These are phyloP conservation scores for Schwanniomyces occidentalis DNA, from an alignment of 805 yeast genomes.

Conservation along the genomic window DNA sequence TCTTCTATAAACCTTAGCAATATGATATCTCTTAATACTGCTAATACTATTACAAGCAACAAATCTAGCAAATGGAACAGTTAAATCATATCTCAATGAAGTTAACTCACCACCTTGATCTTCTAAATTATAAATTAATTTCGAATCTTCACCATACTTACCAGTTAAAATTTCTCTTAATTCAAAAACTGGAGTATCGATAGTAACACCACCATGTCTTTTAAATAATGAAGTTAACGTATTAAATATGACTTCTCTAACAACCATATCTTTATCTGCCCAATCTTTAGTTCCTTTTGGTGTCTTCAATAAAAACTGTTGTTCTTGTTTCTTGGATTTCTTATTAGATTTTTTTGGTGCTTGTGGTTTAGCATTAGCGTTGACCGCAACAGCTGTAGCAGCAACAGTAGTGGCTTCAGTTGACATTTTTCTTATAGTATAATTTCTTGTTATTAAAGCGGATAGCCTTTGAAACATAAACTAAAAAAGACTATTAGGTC, in stretches of 20 bases:
- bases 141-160: conserved; percentile 98
- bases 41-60: conserved; percentile 95
- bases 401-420: conserved; percentile 11
- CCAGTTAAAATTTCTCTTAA: conserved; percentile 93
- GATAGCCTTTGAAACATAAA: conserved; percentile 16
- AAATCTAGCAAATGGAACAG: conserved; percentile 97
- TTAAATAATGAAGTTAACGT: conserved; percentile 76
- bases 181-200: conserved; percentile 98
- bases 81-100: conserved; percentile 91
- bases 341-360: conserved; percentile 19
- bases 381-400: conserved; percentile 5
- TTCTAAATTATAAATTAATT: conserved; percentile 90
- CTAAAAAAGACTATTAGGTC: conserved; percentile 3
- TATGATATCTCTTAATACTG: conserved; percentile 89
- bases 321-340: conserved; percentile 45
- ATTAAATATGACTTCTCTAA: conserved; percentile 83
- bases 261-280: conserved; percentile 97
- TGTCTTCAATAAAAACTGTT: conserved; percentile 79
- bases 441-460: conserved; percentile 4
- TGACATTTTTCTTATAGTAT: conserved; percentile 14
- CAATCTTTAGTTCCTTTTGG: conserved; percentile 98
- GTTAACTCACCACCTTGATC: conserved; percentile 99
- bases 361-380: conserved; percentile 4
- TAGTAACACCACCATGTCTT: conserved; percentile 97
- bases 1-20: conserved; percentile 97